Conservation (phyloP, 495 filamentous ascomycete genomes). For the Xylaria curta region DNA sequence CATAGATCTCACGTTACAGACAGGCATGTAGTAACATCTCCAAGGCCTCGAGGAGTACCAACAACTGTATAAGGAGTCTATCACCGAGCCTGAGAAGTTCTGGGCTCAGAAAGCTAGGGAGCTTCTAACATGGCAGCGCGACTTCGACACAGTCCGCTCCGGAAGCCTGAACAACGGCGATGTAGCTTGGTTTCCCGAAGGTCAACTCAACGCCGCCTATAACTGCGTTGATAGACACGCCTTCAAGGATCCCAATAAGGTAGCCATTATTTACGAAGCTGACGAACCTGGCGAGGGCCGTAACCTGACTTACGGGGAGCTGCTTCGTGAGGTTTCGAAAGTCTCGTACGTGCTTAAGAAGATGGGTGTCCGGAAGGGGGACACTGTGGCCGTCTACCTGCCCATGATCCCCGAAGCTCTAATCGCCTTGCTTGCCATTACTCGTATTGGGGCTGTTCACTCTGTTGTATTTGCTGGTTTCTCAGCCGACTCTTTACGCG, state of each 20-base stretch:
- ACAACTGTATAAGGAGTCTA: constrained; percentile 93
- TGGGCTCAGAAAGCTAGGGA: constrained; percentile 88
- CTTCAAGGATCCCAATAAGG: constrained; percentile 85
- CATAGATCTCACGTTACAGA: background rate
- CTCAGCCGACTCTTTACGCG: constrained; percentile 93
- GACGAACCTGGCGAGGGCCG: constrained; percentile 90
- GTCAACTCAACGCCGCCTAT: constrained; percentile 91
- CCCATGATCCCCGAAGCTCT: constrained; percentile 98
- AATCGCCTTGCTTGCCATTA: constrained; percentile 87
- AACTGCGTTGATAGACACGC: constrained; percentile 98
- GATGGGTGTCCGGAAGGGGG: constrained; percentile 96
- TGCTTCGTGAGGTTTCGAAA: constrained; percentile 89
- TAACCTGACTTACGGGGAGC: constrained; percentile 89
- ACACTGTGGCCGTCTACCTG: constrained; percentile 96
- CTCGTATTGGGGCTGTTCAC: constrained; percentile 94
- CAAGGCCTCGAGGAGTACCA: constrained; percentile 83
- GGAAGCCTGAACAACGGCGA: constrained; percentile 84
- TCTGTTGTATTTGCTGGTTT: constrained; percentile 99
- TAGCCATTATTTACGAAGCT: constrained; percentile 98
- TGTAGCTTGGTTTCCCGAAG: constrained; percentile 93
- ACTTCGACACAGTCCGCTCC: constrained; percentile 88
- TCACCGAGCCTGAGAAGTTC: constrained; percentile 88
- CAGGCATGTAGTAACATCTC: constrained; percentile 21
- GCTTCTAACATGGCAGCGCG: constrained; percentile 85
- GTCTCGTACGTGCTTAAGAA: constrained; percentile 84